phyloP scores from a whole-genome alignment of 129 eudicot genomes.

The Arctium minus region DNA sequence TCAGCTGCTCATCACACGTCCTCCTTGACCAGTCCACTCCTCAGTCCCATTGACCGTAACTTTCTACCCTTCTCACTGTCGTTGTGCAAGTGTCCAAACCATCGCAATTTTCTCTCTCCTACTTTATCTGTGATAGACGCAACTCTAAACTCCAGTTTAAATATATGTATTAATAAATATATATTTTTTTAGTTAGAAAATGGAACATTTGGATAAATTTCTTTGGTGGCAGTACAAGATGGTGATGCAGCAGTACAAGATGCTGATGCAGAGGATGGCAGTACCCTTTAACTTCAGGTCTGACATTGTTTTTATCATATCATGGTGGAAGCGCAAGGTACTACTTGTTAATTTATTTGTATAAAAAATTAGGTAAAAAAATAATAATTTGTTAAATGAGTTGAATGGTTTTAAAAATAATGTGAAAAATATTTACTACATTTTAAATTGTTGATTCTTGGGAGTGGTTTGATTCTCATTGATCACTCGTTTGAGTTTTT shows the following conservation, averaged over 20 bases:
- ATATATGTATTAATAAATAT: too few relatives aligned
- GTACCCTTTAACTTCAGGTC: background rate
- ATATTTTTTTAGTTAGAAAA: background rate
- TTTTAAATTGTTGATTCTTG: too few relatives aligned
- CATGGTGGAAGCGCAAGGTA: background rate
- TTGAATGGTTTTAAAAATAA: too few relatives aligned
- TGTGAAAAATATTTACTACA: too few relatives aligned
- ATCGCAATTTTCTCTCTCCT: background rate
- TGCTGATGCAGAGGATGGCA: background rate
- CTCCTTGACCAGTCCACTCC: background rate
- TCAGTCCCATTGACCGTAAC: background rate
- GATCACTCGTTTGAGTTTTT: too few relatives aligned
- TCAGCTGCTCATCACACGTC: background rate
- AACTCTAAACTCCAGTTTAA: background rate
- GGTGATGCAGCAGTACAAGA: background rate
- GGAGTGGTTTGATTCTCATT: too few relatives aligned
- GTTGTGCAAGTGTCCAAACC: background rate
- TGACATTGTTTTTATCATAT: background rate
- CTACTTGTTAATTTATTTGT: background rate
- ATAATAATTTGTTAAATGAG: too few relatives aligned
- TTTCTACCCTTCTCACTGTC: background rate
- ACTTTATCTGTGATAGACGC: background rate
- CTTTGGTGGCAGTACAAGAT: background rate
- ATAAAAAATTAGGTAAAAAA: too few relatives aligned
- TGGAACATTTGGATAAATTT: background rate